A percentile compares a stretch with the other conserved stretches of the same genome.
These are phyloP conservation scores for Psilocybe cyanescens DNA, from an alignment of 768 basidiomycete species.

Conservation along the genomic window DNA sequence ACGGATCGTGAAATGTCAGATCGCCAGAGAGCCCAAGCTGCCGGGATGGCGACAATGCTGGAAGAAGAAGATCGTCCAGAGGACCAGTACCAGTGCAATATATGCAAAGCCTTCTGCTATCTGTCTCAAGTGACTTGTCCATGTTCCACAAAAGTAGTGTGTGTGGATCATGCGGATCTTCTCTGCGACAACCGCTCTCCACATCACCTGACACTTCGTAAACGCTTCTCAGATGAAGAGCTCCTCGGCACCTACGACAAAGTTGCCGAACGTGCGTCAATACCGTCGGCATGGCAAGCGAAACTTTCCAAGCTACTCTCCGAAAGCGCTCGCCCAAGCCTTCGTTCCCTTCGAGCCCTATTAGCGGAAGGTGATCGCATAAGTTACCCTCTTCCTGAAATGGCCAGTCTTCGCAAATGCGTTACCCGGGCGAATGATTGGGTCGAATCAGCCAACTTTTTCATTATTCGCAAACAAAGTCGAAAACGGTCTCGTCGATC, in stretches of 20 bases:
- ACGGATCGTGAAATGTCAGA: constrained; percentile 76
- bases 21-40: constrained; percentile 63
- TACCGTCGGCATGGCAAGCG: constrained; percentile 76
- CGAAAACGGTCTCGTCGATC: constrained; percentile 75
- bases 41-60: constrained; percentile 67
- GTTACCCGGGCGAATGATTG: constrained; percentile 84
- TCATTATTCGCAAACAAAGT: constrained; percentile 79
- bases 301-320: constrained; percentile 70
- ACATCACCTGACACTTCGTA: constrained; percentile 65
- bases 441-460: constrained; percentile 83
- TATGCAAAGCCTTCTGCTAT: constrained; percentile 95
- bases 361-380: constrained; percentile 90
- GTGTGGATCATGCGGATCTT: constrained; percentile 81
- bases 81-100: constrained; percentile 93
- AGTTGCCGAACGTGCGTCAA: constrained; percentile 70
- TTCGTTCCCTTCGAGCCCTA: constrained; percentile 81
- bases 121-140: constrained; percentile 88
- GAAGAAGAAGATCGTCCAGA: constrained; percentile 85
- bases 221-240: constrained; percentile 82
- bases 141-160: constrained; percentile 80
- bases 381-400: constrained; percentile 72
- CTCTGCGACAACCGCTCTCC: constrained; percentile 63
- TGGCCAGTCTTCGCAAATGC: constrained; percentile 73
- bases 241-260: constrained; percentile 67
- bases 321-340: constrained; percentile 71